These are phyloP conservation scores for Immersiporthe knoxdaviesiana DNA, from an alignment of 2,329 filamentous ascomycete species.

Conservation along the genomic window DNA sequence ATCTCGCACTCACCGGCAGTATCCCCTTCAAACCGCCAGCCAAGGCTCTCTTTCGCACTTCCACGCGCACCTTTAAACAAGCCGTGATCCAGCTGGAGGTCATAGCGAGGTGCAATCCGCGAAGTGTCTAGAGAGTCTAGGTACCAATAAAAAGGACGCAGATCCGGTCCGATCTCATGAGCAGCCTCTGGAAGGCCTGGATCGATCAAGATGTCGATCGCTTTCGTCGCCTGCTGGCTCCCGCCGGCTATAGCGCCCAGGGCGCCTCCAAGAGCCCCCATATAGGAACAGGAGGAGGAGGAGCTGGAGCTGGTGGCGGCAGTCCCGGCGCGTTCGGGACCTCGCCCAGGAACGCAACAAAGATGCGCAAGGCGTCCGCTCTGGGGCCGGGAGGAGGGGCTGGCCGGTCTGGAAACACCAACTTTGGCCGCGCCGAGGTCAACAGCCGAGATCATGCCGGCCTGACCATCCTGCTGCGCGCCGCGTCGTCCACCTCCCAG, in stretches of 20 bases:
- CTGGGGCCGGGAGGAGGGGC: constrained; percentile 48
- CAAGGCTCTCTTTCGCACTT: constrained; percentile 38
- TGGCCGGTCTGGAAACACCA: constrained; percentile 47
- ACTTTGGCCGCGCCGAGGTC: constrained; percentile 66
- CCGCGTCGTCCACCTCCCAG: constrained; percentile 73
- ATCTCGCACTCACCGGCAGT: background rate
- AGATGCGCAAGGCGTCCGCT: constrained; percentile 58
- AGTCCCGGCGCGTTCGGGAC: constrained; percentile 46
- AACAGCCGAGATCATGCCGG: constrained; percentile 84
- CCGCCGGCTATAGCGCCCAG: constrained; percentile 63
- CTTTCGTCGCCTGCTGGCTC: constrained; percentile 86
- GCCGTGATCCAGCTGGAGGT: constrained; percentile 80
- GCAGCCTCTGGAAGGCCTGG: constrained; percentile 95
- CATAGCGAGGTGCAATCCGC: constrained; percentile 81
- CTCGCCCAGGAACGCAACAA: constrained; percentile 54
- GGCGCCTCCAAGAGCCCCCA: constrained; percentile 57
- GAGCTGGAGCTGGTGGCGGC: constrained; percentile 40
- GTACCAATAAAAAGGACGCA: constrained; percentile 40
- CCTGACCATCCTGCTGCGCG: constrained; percentile 81
- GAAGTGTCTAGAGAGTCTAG: constrained; percentile 52
- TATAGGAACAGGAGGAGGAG: constrained; percentile 45
- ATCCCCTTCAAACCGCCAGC: background rate
- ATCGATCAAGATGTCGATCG: constrained; percentile 96
- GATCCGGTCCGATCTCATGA: constrained; percentile 62
- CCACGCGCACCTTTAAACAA: constrained; percentile 77